Evolutionary conservation across 2,329 filamentous ascomycete genomes (phyloP).

Genomic region (Talaromyces islandicus): DNA sequence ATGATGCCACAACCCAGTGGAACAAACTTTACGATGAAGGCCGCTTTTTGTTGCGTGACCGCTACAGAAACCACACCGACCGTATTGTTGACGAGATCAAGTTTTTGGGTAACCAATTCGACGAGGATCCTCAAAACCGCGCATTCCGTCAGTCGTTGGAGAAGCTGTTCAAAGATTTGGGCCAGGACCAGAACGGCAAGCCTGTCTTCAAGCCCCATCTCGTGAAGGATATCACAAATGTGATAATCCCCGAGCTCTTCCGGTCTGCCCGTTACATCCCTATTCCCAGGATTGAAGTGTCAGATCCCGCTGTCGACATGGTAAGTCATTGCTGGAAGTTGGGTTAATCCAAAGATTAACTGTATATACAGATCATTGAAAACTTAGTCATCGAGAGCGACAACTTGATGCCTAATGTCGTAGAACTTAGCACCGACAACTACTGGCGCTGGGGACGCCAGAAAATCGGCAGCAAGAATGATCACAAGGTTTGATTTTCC

Average conservation of each 20-base stretch:
- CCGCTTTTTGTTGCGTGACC: slow-evolving; percentile 77
- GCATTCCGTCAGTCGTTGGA: slow-evolving; percentile 68
- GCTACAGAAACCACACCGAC: slow-evolving; percentile 81
- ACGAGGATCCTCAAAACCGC: slow-evolving; percentile 80
- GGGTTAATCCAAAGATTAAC: neutral
- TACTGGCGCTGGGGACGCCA: slow-evolving; percentile 94
- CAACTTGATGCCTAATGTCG: slow-evolving; percentile 89
- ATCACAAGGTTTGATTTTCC: slow-evolving; percentile 57
- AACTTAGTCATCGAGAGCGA: slow-evolving; percentile 94
- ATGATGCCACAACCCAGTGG: slow-evolving; percentile 74
- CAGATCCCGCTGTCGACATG: slow-evolving; percentile 75
- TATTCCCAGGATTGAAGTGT: slow-evolving; percentile 89
- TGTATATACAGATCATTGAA: slow-evolving; percentile 63
- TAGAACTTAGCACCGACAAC: slow-evolving; percentile 87
- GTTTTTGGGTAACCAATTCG: slow-evolving; percentile 84
- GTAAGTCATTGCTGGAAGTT: slow-evolving; percentile 22
- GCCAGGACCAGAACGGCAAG: slow-evolving; percentile 78
- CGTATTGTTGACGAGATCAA: slow-evolving; percentile 83
- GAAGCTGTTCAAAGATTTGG: slow-evolving; percentile 86
- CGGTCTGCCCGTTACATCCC: slow-evolving; percentile 86
- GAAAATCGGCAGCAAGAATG: slow-evolving; percentile 71
- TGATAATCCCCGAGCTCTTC: slow-evolving; percentile 77
- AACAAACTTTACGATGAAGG: slow-evolving; percentile 79
- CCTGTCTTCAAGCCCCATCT: slow-evolving; percentile 87
- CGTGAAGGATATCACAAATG: slow-evolving; percentile 77